These are phyloP conservation scores for Chaetoceros tenuissimus DNA, from an alignment of 108 stramenopile genomes.

Conservation along the genomic window DNA sequence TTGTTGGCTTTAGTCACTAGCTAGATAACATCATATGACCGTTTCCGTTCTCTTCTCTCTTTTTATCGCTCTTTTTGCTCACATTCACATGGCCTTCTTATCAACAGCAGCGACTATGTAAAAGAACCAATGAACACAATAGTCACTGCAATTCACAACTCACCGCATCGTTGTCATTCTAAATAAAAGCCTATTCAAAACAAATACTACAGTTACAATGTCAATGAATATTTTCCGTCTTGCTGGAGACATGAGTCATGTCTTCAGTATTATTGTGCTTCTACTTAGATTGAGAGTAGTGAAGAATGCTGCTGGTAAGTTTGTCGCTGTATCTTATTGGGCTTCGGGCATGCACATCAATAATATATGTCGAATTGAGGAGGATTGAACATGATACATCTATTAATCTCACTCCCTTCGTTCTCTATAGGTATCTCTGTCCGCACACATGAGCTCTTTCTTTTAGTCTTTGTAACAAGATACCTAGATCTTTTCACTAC, in stretches of 20 bases:
- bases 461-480: slow-evolving; percentile 91
- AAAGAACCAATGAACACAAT: no score
- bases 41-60: no score
- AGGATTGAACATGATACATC: no score
- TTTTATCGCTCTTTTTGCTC: no score
- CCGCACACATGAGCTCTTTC: slow-evolving; percentile 97
- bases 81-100: no score
- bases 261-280: slow-evolving; percentile 93
- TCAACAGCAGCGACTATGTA: no score
- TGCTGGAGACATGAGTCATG: slow-evolving; percentile 96
- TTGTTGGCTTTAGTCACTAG: no score
- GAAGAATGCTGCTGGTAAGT: slow-evolving; percentile 85
- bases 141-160: no score
- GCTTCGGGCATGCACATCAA: no score
- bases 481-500: slow-evolving; percentile 89
- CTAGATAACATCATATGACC: no score
- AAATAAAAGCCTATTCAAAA: neutral
- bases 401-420: neutral
- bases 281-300: slow-evolving; percentile 92
- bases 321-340: neutral
- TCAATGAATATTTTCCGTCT: slow-evolving; percentile 92
- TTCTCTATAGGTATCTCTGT: slow-evolving; percentile 87
- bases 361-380: no score
- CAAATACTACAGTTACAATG: slow-evolving; percentile 15
- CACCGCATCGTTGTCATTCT: neutral